Conservation (phyloP, 1,284 basidiomycete genomes). For the Pascua guehoae region DNA sequence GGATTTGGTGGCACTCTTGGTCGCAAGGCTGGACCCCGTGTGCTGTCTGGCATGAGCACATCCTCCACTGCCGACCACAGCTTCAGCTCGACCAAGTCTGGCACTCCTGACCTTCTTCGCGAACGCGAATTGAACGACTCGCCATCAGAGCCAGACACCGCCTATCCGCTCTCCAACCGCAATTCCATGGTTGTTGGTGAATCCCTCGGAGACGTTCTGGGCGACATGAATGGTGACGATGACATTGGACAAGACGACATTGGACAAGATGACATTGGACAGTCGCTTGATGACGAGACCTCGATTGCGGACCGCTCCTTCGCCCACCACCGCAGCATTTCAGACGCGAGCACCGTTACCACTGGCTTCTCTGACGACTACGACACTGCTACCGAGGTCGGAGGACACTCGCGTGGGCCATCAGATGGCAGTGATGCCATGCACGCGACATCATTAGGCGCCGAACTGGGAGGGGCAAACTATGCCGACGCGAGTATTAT, state of each 20-base stretch:
- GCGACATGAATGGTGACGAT: neutral
- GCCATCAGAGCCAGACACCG: constrained; percentile 9
- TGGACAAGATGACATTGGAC: no score
- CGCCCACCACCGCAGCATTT: constrained; percentile 3
- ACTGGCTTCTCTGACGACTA: constrained; percentile 6
- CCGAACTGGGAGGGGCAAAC: no score
- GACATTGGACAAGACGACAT: no score
- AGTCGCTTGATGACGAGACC: no score
- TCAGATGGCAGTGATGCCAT: constrained; percentile 1
- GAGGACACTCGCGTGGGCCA: constrained; percentile 1
- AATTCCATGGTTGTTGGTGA: constrained; percentile 14
- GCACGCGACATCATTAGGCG: neutral
- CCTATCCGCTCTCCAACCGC: constrained; percentile 14
- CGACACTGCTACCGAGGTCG: constrained; percentile 2
- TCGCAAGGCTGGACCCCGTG: constrained; percentile 38
- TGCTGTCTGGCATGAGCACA: constrained; percentile 22
- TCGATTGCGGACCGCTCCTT: neutral
- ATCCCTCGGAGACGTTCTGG: constrained; percentile 22
- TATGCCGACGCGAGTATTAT: constrained; percentile 34
- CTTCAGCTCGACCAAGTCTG: constrained; percentile 39
- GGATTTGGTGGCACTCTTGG: constrained; percentile 34
- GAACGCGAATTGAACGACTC: constrained; percentile 24
- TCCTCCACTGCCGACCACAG: constrained; percentile 29
- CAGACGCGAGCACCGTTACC: neutral
- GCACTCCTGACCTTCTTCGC: constrained; percentile 43